Evolutionary conservation across 306 rosid genomes (phyloP).

Genomic region (Trichosanthes cucumerina): DNA sequence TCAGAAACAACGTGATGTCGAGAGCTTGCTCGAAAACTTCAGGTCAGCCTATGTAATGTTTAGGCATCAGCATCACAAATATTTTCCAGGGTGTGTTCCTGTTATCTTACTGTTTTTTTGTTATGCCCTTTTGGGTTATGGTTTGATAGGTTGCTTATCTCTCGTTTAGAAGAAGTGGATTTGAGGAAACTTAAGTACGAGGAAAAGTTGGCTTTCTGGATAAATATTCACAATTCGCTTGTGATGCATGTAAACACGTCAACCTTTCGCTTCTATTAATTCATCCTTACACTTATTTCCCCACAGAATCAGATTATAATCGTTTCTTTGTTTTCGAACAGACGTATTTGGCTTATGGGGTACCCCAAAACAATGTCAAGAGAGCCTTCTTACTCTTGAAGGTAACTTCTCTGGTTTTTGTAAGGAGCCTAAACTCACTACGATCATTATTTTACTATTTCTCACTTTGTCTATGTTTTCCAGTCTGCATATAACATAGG

Average conservation of each 20-base stretch:
- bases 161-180: conserved; percentile 63
- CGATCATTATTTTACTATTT: conserved; percentile 4
- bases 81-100: neutral
- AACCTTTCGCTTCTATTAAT: neutral
- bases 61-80: neutral
- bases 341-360: conserved; percentile 93
- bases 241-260: conserved; percentile 79
- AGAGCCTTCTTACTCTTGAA: conserved; percentile 69
- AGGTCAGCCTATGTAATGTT: conserved; percentile 39
- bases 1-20: conserved; percentile 50
- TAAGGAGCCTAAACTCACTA: neutral
- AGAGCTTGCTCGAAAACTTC: conserved; percentile 69
- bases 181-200: conserved; percentile 57
- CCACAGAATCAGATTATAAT: neutral
- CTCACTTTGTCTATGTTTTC: neutral
- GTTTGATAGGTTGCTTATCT: conserved; percentile 58
- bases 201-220: conserved; percentile 95
- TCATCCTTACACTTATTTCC: neutral
- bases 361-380: conserved; percentile 78
- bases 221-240: conserved; percentile 83
- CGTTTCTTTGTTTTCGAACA: conserved; percentile 19
- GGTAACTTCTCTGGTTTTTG: conserved; percentile 32
- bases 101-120: neutral
- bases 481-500: conserved; percentile 97
- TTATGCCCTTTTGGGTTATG: conserved; percentile 10